Evolutionary conservation across 208 protist species (phyloP).

Genomic region (Trypanosoma lewisi): DNA sequence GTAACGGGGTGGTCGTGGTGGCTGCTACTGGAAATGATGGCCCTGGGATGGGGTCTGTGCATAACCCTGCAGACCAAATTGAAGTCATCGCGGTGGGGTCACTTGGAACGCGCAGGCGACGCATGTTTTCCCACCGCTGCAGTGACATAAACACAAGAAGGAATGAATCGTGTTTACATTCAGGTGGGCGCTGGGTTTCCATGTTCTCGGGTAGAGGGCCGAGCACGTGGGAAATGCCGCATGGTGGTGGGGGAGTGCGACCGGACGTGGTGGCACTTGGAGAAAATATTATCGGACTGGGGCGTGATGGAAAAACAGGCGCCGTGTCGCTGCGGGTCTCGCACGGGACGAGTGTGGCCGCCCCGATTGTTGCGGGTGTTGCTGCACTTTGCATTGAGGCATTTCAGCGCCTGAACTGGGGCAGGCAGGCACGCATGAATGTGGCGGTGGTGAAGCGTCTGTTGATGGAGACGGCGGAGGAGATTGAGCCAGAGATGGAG

Average conservation of each 20-base stretch:
- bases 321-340: slow-evolving; percentile 36
- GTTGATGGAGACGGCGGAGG: slow-evolving; percentile 30
- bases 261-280: slow-evolving; percentile 95
- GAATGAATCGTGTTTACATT: not conserved
- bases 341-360: slow-evolving; percentile 94
- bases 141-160: not conserved
- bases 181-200: slow-evolving; percentile 36
- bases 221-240: slow-evolving; percentile 94
- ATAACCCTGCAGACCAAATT: slow-evolving; percentile 94
- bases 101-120: slow-evolving; percentile 7
- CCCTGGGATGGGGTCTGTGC: slow-evolving; percentile 93
- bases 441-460: slow-evolving; percentile 28
- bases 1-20: slow-evolving; percentile 91
- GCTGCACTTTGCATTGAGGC: slow-evolving; percentile 84
- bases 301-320: not conserved
- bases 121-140: not conserved
- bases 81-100: slow-evolving; percentile 96
- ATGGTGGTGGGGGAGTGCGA: slow-evolving; percentile 92
- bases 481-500: slow-evolving; percentile 10
- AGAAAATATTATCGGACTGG: slow-evolving; percentile 35
- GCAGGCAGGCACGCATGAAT: slow-evolving; percentile 6
- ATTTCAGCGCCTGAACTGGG: not conserved
- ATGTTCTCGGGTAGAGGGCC: slow-evolving; percentile 93
- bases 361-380: slow-evolving; percentile 94
- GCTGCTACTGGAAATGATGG: slow-evolving; percentile 97